Evolutionary conservation across 2,329 filamentous ascomycete species (phyloP), one percentile per base, ranked within the genome.

Genomic region (Paracorniculantispora psalliotae): DNA sequence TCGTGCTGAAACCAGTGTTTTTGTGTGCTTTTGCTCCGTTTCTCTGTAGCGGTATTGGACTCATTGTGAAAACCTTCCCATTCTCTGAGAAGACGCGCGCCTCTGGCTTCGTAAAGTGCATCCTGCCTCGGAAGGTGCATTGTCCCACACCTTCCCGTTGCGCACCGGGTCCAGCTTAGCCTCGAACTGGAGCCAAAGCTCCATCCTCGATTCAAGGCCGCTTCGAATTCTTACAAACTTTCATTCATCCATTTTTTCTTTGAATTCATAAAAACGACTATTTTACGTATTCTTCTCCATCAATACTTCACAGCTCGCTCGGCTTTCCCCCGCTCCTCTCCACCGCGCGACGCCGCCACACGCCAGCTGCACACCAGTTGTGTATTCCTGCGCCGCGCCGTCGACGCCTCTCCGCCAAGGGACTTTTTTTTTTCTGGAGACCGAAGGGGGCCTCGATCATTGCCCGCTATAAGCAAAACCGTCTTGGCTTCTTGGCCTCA

Each of bases 401-500:
- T 5, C 49, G 33, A n/a, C 33, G 23, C 23, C 49, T 23, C 35
- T 41, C 37, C 41, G 41, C 52, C 39, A 46, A 55, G 37, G 19
- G 23, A 44, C 41, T 21, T 25, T 25, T 12, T 46, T 23, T 13
- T 23, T n/a, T 44, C n/a, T 13, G 41, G 52, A 28, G 41, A 39
- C 35, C 49, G 17, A 41, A 13, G 26, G 35, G 8, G 52, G 52
- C 52, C 52, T 55, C 52, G 52, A 55, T 55, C 43, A 28, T 25
- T 55, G 39, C 41, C 33, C 52, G 19, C 39, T 25, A 35, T 30
- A 55, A 46, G 41, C 12, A 43, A 28, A 25, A 13, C 37, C 10
- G 33, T 13, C 54, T 57, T 49, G 54, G 46, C 54, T 50, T 43
- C 54, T 43, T 57, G 44, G 54, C 46, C 35, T 43, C 44, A 57